Base-by-base conservation (phyloP, 2,329 filamentous ascomycete species). In the Rhynchosporium agropyri region DNA sequence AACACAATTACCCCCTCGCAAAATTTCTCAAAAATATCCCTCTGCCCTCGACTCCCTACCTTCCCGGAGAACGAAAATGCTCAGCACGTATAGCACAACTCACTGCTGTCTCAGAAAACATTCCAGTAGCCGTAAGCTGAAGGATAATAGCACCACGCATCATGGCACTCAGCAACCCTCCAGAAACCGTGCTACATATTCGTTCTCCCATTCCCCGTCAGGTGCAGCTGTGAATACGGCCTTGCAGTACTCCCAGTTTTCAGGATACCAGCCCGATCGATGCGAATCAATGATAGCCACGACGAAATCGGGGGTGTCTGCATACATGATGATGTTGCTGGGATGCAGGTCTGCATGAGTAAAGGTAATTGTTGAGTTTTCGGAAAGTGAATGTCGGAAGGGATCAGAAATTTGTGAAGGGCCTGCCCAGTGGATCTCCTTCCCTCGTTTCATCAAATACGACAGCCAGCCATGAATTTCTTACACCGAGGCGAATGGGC, bases 191-290 rank as follows among this genome's bases (percentile, higher is more conserved):
- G 62, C 59, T 5, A 67, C 56, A 15, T 53, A 65, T 57, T 61
- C 10, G 13, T 26, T 63, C 1, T 46, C 36, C 66, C 65, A 68
- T n/a, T 64, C 63, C 49, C 58, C 65, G 20, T 31, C 28, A 38
- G 38, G 43, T 4, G 46, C 26, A 36, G 45, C 46, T 10, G 66
- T 67, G 57, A 49, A 64, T 4, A 43, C 38, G 29, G 67, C 70
- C 62, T 74, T 75, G 58, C 74, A 74, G 40, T 68, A 70, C 61
- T 76, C 74, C 75, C 74, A 76, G 62, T 75, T 75, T 5, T 67
- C 67, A 2, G 74, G 74, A 65, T 74, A 73, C 73, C 74, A 77
- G 10, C 74, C 75, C 7, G 74, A 70, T 66, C 75, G 71, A 56
- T 69, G 65, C 74, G 74, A 77, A 64, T 76, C 74, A 63, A 77